Evolutionary conservation across 768 basidiomycete genomes (phyloP).

Genomic region (Rhizopogon vulgaris): DNA sequence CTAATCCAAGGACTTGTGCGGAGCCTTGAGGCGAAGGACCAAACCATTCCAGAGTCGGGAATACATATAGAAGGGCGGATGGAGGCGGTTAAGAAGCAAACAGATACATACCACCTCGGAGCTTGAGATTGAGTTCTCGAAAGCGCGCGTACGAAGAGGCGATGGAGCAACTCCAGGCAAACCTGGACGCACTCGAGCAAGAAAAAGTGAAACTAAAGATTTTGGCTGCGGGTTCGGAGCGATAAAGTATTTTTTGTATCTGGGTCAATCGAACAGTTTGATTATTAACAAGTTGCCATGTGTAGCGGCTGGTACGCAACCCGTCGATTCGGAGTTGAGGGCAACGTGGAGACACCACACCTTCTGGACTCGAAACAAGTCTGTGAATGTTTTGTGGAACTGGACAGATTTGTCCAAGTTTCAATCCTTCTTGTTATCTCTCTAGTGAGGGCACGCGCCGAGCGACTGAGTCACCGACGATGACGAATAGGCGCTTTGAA

Average conservation of each 20-base stretch:
- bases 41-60: constrained; percentile 77
- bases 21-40: constrained; percentile 82
- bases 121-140: constrained; percentile 73
- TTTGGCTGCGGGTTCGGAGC: constrained; percentile 57
- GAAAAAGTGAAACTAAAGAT: constrained; percentile 83
- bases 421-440: neutral
- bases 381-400: no score
- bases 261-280: neutral
- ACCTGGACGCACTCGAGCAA: constrained; percentile 80
- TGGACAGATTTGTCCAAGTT: constrained; percentile 46
- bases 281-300: neutral
- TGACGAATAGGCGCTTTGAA: no score
- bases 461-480: no score
- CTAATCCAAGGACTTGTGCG: constrained; percentile 81
- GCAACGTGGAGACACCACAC: constrained; percentile 78
- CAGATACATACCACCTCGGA: constrained; percentile 65
- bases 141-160: constrained; percentile 88
- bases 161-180: constrained; percentile 87
- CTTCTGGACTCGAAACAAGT: constrained; percentile 46
- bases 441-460: no score
- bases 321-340: constrained; percentile 57
- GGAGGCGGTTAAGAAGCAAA: constrained; percentile 87
- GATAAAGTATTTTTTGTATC: constrained; percentile 48
- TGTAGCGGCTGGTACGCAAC: constrained; percentile 41
- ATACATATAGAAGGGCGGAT: constrained; percentile 94